phyloP scores from a whole-genome alignment of 2,329 filamentous ascomycete genomes.

The Trichoderma polysporum region DNA sequence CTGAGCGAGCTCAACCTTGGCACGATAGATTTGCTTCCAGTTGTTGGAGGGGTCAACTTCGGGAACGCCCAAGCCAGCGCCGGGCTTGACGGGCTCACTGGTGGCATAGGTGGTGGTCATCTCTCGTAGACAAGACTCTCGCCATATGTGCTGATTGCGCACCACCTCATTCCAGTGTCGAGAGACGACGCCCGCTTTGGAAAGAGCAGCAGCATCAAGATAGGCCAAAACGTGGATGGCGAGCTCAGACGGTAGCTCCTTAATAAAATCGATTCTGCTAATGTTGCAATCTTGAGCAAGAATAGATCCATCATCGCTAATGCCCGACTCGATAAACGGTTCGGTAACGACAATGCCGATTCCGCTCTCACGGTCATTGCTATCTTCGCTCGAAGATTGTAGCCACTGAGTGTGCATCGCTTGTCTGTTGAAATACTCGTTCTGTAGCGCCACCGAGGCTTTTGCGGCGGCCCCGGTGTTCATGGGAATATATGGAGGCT shows the following conservation, averaged over 20 bases:
- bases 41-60: slow-evolving; percentile 61
- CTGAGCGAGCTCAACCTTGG: slow-evolving; percentile 70
- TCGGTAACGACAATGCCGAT: slow-evolving; percentile 59
- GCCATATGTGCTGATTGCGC: slow-evolving; percentile 60
- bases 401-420: slow-evolving; percentile 44
- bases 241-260: slow-evolving; percentile 55
- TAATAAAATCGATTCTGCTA: slow-evolving; percentile 58
- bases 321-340: slow-evolving; percentile 40
- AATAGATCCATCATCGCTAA: slow-evolving; percentile 34
- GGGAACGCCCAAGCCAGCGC: slow-evolving; percentile 58
- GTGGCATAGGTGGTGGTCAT: slow-evolving; percentile 62
- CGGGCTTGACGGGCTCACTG: slow-evolving; percentile 51
- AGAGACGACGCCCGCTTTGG: slow-evolving; percentile 51
- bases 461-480: slow-evolving; percentile 62
- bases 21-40: slow-evolving; percentile 83
- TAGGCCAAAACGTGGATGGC: slow-evolving; percentile 58
- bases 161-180: slow-evolving; percentile 49
- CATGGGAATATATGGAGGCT: slow-evolving; percentile 60
- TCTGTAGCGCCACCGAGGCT: slow-evolving; percentile 59
- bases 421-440: slow-evolving; percentile 46
- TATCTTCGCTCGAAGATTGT: slow-evolving; percentile 43
- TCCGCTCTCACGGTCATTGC: slow-evolving; percentile 61
- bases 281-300: slow-evolving; percentile 43
- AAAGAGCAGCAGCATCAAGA: slow-evolving; percentile 54
- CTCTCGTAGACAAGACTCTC: slow-evolving; percentile 61